Evolutionary conservation across 2,329 filamentous ascomycete species (phyloP).

Genomic region (Fusarium continuum): DNA sequence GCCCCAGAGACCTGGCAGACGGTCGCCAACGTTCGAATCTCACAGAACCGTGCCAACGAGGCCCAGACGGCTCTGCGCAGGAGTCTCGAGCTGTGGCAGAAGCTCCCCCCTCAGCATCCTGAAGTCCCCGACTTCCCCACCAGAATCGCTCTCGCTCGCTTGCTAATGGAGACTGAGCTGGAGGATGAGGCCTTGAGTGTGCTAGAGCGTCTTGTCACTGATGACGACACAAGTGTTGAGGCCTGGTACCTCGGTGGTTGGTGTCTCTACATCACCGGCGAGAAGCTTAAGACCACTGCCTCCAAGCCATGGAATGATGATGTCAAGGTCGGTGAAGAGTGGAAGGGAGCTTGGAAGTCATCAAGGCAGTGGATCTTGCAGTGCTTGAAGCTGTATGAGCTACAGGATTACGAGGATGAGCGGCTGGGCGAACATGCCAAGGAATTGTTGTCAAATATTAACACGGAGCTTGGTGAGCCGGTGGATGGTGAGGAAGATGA

Average conservation of each 20-base stretch:
- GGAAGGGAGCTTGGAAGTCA: slow-evolving; percentile 72
- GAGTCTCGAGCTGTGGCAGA: slow-evolving; percentile 85
- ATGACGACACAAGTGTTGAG: slow-evolving; percentile 95
- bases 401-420: slow-evolving; percentile 87
- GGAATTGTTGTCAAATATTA: slow-evolving; percentile 73
- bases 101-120: slow-evolving; percentile 76
- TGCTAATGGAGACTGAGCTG: slow-evolving; percentile 91
- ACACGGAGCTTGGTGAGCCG: slow-evolving; percentile 70
- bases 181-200: slow-evolving; percentile 86
- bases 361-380: slow-evolving; percentile 85
- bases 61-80: slow-evolving; percentile 79
- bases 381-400: slow-evolving; percentile 79
- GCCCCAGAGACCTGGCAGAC: slow-evolving; percentile 94
- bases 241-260: slow-evolving; percentile 97
- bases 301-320: slow-evolving; percentile 45
- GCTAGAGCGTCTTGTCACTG: slow-evolving; percentile 81
- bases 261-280: slow-evolving; percentile 82
- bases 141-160: slow-evolving; percentile 80
- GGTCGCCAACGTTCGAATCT: slow-evolving; percentile 91
- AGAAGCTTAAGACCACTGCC: slow-evolving; percentile 64
- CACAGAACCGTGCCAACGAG: slow-evolving; percentile 81
- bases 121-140: slow-evolving; percentile 86
- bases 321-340: slow-evolving; percentile 55
- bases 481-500: slow-evolving; percentile 64
- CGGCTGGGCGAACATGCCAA: slow-evolving; percentile 77